These are phyloP conservation scores for Pythium folliculosum DNA, from an alignment of 352 stramenopile species.

Conservation along the genomic window DNA sequence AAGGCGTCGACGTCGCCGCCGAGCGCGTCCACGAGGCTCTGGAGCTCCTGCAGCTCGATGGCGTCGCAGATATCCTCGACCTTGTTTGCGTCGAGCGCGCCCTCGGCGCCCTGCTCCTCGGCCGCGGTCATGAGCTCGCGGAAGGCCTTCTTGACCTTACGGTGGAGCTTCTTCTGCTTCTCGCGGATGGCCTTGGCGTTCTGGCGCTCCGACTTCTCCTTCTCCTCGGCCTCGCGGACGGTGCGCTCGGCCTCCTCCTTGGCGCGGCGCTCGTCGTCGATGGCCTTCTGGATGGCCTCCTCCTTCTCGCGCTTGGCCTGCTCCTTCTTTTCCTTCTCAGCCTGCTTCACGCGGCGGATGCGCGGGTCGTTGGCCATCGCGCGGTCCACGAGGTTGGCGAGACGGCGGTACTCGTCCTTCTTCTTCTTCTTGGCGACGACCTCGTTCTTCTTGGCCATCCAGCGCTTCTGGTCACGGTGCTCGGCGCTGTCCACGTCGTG, in stretches of 20 bases:
- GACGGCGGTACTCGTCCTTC: slow-evolving; percentile 85
- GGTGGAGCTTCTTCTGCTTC: slow-evolving; percentile 85
- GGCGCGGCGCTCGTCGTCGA: slow-evolving; percentile 70
- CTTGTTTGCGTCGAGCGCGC: slow-evolving; percentile 68
- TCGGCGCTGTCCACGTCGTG: slow-evolving; percentile 85
- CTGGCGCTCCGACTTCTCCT: slow-evolving; percentile 67
- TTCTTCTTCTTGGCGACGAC: slow-evolving; percentile 86
- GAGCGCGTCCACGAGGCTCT: slow-evolving; percentile 63
- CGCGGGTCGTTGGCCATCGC: slow-evolving; percentile 72
- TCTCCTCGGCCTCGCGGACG: slow-evolving; percentile 55
- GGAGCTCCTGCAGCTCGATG: slow-evolving; percentile 70
- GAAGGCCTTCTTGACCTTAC: slow-evolving; percentile 86
- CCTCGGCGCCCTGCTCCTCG: slow-evolving; percentile 57
- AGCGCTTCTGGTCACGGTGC: slow-evolving; percentile 86
- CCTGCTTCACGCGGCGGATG: slow-evolving; percentile 81
- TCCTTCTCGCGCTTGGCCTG: slow-evolving; percentile 76
- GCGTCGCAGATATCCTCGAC: slow-evolving; percentile 75
- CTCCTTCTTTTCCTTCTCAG: slow-evolving; percentile 84
- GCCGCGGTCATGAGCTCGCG: slow-evolving; percentile 71
- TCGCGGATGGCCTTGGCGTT: slow-evolving; percentile 78
- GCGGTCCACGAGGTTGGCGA: slow-evolving; percentile 79
- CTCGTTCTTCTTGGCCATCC: slow-evolving; percentile 90
- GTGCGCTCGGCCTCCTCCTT: slow-evolving; percentile 59
- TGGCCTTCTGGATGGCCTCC: slow-evolving; percentile 57
- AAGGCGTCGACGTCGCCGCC: slow-evolving; percentile 51